These are phyloP conservation scores for Russula compacta DNA, from an alignment of 768 basidiomycete genomes.

Conservation along the genomic window DNA sequence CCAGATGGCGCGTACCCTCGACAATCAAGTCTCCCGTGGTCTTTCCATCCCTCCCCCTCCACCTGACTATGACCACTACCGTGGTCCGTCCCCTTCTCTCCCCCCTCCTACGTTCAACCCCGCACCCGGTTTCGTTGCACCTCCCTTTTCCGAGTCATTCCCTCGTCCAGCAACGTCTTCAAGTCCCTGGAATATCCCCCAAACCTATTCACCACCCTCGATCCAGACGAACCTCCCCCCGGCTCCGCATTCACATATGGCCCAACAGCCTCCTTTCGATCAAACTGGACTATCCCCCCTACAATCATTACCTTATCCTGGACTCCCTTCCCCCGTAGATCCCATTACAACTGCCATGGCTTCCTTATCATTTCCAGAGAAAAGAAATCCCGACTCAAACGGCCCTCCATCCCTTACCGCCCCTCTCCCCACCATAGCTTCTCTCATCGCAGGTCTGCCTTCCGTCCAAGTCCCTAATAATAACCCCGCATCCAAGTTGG, in stretches of 20 bases:
- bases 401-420: constrained; percentile 49
- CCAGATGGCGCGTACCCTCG: constrained; percentile 58
- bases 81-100: constrained; percentile 22
- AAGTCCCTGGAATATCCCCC: constrained; percentile 25
- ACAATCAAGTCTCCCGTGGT: constrained; percentile 33
- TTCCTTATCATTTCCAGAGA: constrained; percentile 16
- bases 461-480: constrained; percentile 45
- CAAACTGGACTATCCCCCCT: not conserved
- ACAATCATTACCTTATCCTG: not conserved
- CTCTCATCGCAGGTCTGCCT: constrained; percentile 43
- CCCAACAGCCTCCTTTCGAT: constrained; percentile 8
- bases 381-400: constrained; percentile 18
- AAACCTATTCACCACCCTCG: constrained; percentile 22
- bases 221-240: constrained; percentile 21
- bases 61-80: constrained; percentile 19
- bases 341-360: constrained; percentile 19
- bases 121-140: constrained; percentile 19
- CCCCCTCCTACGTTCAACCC: constrained; percentile 20
- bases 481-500: constrained; percentile 53
- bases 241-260: constrained; percentile 21
- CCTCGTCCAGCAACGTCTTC: constrained; percentile 21
- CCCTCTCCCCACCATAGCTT: constrained; percentile 55
- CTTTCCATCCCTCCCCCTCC: constrained; percentile 18
- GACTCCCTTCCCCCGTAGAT: constrained; percentile 3
- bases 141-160: constrained; percentile 9